phyloP scores from a whole-genome alignment of 257 asterid species.

The Lycium ferocissimum region DNA sequence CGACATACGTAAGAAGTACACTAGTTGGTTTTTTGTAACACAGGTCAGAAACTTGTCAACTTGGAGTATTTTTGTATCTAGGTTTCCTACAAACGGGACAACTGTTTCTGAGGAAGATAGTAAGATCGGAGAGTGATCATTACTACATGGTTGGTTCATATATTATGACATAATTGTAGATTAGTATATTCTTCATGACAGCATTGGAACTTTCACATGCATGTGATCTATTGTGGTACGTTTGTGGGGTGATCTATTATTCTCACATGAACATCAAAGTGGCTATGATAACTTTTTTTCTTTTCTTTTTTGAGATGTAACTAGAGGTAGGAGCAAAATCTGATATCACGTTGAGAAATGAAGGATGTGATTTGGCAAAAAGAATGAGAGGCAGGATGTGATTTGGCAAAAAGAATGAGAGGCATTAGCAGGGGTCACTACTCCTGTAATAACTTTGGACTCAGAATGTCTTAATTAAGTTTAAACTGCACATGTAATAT shows the following conservation, averaged over 20 bases:
- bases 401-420: background rate
- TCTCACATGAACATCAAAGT: background rate
- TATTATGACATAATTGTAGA: background rate
- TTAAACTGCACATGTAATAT: too few relatives aligned
- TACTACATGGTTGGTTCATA: background rate
- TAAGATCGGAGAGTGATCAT: constrained; percentile 35
- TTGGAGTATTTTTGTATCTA: constrained; percentile 24
- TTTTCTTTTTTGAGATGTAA: too few relatives aligned
- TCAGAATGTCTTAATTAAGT: too few relatives aligned
- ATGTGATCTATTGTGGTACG: background rate
- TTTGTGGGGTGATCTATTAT: constrained; percentile 9
- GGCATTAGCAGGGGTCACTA: too few relatives aligned
- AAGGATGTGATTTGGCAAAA: background rate
- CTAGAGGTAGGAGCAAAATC: background rate
- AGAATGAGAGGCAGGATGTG: background rate
- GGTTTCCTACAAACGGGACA: constrained; percentile 42
- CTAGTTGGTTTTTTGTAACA: constrained; percentile 26
- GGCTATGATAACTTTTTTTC: background rate
- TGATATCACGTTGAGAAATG: background rate
- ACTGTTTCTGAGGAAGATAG: constrained; percentile 41
- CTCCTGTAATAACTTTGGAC: too few relatives aligned
- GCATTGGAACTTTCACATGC: background rate
- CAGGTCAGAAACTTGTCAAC: constrained; percentile 30
- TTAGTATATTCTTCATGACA: constrained; percentile 26
- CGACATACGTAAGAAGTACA: constrained; percentile 23